A percentile compares a stretch with the other conserved stretches of the same genome.
Conservation (phyloP, 768 basidiomycete species). For the Epithele typhae region DNA sequence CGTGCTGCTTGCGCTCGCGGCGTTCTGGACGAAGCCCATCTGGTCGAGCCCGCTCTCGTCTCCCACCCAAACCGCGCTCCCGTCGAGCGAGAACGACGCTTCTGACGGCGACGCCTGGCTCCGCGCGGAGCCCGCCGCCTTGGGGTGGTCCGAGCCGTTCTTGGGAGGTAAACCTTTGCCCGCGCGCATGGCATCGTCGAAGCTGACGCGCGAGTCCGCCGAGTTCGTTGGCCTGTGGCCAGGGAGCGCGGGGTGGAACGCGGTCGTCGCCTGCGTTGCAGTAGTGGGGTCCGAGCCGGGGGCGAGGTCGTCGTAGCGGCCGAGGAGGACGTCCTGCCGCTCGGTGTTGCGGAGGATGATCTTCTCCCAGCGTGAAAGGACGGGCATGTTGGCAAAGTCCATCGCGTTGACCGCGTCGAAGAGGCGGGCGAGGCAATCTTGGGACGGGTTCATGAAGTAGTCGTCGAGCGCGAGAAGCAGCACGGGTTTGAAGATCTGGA, state of each 20-base stretch:
- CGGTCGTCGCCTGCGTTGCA: slow-evolving; percentile 7
- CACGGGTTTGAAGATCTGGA: slow-evolving; percentile 97
- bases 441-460: slow-evolving; percentile 85
- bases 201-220: slow-evolving; percentile 58
- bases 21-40: slow-evolving; percentile 19
- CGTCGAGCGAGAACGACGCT: slow-evolving; percentile 71
- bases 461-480: slow-evolving; percentile 93
- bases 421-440: slow-evolving; percentile 84
- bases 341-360: slow-evolving; percentile 87
- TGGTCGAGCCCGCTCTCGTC: slow-evolving; percentile 60
- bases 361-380: slow-evolving; percentile 77
- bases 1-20: slow-evolving; percentile 13
- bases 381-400: slow-evolving; percentile 76
- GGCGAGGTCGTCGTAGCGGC: slow-evolving; percentile 57
- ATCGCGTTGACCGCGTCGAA: slow-evolving; percentile 94
- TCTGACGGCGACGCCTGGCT: slow-evolving; percentile 60
- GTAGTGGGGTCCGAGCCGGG: slow-evolving; percentile 16
- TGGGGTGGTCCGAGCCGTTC: slow-evolving; percentile 31
- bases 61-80: slow-evolving; percentile 81
- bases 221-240: slow-evolving; percentile 18
- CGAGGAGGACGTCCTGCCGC: slow-evolving; percentile 86
- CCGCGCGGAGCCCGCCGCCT: slow-evolving; percentile 26
- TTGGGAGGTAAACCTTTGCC: slow-evolving; percentile 4
- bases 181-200: slow-evolving; percentile 62
- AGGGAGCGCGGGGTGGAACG: slow-evolving; percentile 3